Conservation (phyloP, 257 asterid genomes). For the Penstemon newberryi region DNA sequence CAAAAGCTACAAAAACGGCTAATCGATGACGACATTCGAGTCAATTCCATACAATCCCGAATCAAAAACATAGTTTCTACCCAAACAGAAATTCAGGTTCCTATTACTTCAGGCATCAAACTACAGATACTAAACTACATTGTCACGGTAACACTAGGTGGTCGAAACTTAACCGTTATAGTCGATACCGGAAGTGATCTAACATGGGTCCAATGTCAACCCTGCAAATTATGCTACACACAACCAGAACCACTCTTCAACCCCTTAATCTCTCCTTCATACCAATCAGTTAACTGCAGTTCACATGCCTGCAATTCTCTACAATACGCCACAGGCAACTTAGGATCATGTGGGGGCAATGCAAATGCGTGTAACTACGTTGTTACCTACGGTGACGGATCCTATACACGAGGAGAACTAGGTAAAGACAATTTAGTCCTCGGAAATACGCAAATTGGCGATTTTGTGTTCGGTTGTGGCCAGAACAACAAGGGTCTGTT, state of each 20-base stretch:
- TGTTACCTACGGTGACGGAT: conserved; percentile 86
- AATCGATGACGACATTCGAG: conserved; percentile 46
- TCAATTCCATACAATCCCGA: conserved; percentile 57
- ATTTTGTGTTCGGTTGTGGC: conserved; percentile 81
- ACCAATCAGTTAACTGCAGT: conserved; percentile 53
- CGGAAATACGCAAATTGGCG: conserved; percentile 42
- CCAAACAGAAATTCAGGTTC: conserved; percentile 43
- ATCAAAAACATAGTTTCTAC: conserved; percentile 37
- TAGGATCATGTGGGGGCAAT: conserved; percentile 46
- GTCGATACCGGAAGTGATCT: conserved; percentile 89
- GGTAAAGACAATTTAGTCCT: conserved; percentile 55
- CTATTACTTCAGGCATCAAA: conserved; percentile 59
- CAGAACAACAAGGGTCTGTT: conserved; percentile 71
- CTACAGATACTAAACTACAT: conserved; percentile 85
- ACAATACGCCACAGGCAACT: conserved; percentile 58
- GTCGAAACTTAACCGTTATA: conserved; percentile 60
- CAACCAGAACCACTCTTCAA: conserved; percentile 82
- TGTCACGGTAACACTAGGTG: conserved; percentile 58
- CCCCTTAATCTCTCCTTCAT: conserved; percentile 61
- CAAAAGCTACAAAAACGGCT: conserved; percentile 38
- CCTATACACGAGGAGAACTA: conserved; percentile 70
- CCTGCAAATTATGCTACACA: conserved; percentile 65
- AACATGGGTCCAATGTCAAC: conserved; percentile 93
- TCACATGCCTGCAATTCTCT: conserved; percentile 63
- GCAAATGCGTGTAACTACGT: conserved; percentile 48